Base-by-base conservation (phyloP, 2,329 filamentous ascomycete genomes). In the Scytalidium sp. region DNA sequence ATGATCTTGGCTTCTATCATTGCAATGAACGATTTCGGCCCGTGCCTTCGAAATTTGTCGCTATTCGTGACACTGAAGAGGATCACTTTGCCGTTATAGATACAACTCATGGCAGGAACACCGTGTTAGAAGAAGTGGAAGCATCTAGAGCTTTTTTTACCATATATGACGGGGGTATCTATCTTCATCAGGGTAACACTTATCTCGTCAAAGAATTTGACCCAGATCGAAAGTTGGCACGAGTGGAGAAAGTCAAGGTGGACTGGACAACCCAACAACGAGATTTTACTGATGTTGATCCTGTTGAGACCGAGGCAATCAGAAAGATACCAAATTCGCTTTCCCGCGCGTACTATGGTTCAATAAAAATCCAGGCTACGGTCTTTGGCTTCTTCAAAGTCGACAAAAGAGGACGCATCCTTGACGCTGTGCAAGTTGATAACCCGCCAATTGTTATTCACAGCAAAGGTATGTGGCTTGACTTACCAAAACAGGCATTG, bases 301-400 rank as follows among this genome's bases (percentile, higher is more conserved):
- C 94, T 0, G 80, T 95, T 23, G 92, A 96, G 68, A 97, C 90
- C 0, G 90, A 97, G 70, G 85, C 87, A 2, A 91, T 96, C 55
- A 85, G 90, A 7, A 80, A 77, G 17, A 88, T 97, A 32, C 57
- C 69, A 0, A 73, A 72, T 1, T 86, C 83, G 0, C 69, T 75
- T 3, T 87, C 80, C 0, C 80, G 83, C 53, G 93, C 92, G 1
- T 97, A 90, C 70, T 92, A 90, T 64, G 94, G 94, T 29, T 75
- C 82, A 0, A 93, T 99, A 64, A 86, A 87, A 60, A 92, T 97
- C 61, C 83, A 87, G 56, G 87, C 93, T 57, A 86, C 89, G 23
- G 91, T 99, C 2, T 97, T 95, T 66, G 94, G 94, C 2, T 99
- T 94, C 73, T 97, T 97, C 79, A 97, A 97, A 66, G 75, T 97